These are phyloP conservation scores for Pestalotiopsis sp. DNA, from an alignment of 2,329 filamentous ascomycete species.

Conservation along the genomic window DNA sequence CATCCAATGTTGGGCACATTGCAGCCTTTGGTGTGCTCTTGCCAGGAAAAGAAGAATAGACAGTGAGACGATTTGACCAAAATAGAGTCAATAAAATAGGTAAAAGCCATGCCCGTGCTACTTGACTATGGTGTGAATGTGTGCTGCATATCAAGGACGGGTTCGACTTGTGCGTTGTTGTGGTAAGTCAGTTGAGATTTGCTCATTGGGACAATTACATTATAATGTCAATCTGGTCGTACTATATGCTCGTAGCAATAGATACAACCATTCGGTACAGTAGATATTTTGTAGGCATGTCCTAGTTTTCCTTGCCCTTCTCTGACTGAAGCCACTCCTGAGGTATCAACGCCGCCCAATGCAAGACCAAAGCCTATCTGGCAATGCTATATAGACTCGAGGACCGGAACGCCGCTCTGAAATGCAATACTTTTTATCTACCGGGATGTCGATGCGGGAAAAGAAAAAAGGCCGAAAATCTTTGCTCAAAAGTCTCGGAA, in stretches of 20 bases:
- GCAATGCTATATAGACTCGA: neutral
- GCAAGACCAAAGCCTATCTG: conserved; percentile 5
- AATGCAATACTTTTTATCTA: conserved; percentile 11
- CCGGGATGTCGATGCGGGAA: neutral
- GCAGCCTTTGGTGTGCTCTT: neutral
- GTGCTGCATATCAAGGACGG: too few relatives aligned
- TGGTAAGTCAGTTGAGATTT: too few relatives aligned
- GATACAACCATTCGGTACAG: neutral
- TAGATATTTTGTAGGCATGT: neutral
- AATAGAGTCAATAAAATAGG: neutral
- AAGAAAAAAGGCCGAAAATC: neutral
- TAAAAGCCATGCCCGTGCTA: neutral
- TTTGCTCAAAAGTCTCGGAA: conserved; percentile 70
- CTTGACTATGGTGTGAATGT: too few relatives aligned
- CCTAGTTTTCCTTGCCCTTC: neutral
- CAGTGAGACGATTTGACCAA: neutral
- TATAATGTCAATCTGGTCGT: neutral
- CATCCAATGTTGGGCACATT: neutral
- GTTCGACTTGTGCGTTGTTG: too few relatives aligned
- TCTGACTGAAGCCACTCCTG: neutral
- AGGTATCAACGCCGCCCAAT: conserved; percentile 12
- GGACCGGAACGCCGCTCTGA: conserved; percentile 13
- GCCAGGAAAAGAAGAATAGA: neutral
- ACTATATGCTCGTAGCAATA: neutral
- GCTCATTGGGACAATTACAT: neutral